A percentile compares a stretch with the other conserved stretches of the same genome.
These are phyloP conservation scores for Lyophyllum decastes DNA, from an alignment of 768 basidiomycete genomes.

Conservation along the genomic window DNA sequence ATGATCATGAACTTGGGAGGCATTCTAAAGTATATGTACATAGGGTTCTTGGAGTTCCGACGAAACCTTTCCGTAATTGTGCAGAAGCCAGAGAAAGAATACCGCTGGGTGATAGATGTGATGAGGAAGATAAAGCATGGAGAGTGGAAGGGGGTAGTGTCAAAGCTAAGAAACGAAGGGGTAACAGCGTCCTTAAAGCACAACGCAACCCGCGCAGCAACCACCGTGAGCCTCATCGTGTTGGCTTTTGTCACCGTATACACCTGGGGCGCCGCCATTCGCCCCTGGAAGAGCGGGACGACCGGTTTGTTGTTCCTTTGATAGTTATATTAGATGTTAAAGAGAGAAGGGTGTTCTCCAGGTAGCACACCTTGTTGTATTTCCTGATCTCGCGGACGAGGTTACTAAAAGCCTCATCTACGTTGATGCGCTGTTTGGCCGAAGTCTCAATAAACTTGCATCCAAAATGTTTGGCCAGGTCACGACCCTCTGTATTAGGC, in stretches of 20 bases:
- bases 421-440: conserved; percentile 94
- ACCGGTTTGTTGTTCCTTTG: conserved; percentile 76
- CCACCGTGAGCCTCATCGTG: conserved; percentile 55
- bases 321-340: conserved; percentile 10
- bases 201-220: conserved; percentile 73
- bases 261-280: conserved; percentile 43
- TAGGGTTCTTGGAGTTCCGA: conserved; percentile 17
- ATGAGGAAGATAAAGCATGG: conserved; percentile 30
- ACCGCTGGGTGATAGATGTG: conserved; percentile 7
- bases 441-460: conserved; percentile 97
- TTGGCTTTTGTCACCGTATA: conserved; percentile 48
- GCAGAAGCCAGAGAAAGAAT: conserved; percentile 15
- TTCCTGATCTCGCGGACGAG: conserved; percentile 93
- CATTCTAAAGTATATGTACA: conserved; percentile 19
- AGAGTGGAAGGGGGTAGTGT: conserved; percentile 7
- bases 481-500: conserved; percentile 82
- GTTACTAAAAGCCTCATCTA: conserved; percentile 92
- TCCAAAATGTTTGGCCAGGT: conserved; percentile 92
- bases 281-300: conserved; percentile 59
- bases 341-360: background rate
- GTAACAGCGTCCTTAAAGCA: conserved; percentile 39
- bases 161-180: conserved; percentile 13
- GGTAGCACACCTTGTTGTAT: conserved; percentile 78
- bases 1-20: conserved; percentile 3
- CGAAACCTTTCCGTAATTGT: conserved; percentile 16